These are phyloP conservation scores for carrot (Daucus carota) DNA, from an alignment of 129 eudicot species.

Conservation along the genomic window DNA sequence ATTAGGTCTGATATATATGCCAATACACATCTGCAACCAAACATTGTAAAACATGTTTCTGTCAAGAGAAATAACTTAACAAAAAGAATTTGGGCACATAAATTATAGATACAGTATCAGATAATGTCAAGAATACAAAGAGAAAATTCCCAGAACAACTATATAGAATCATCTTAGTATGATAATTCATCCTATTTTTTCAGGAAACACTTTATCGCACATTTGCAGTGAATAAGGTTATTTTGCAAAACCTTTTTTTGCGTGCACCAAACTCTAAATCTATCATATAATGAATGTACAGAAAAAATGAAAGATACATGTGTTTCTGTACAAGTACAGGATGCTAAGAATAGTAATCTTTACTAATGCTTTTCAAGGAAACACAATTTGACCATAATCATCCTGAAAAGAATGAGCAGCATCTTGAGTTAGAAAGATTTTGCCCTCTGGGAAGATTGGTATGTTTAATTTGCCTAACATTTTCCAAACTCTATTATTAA, in stretches of 20 bases:
- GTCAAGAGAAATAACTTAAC: constrained; percentile 1
- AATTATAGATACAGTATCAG: neutral
- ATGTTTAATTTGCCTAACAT: neutral
- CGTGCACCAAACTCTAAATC: neutral
- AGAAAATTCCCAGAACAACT: neutral
- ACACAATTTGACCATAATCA: neutral
- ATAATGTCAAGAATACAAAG: neutral
- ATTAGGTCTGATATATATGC: constrained; percentile 90
- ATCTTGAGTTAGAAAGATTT: neutral
- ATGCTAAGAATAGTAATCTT: neutral
- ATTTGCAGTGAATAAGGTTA: neutral
- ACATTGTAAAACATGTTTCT: constrained; percentile 6
- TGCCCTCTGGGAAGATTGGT: neutral
- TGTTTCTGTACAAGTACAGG: neutral
- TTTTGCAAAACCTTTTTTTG: neutral
- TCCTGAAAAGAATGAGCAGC: neutral
- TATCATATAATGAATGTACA: neutral
- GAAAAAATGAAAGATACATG: neutral
- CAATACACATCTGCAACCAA: constrained; percentile 68
- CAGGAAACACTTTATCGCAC: neutral
- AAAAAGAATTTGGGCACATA: neutral
- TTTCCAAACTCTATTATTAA: neutral
- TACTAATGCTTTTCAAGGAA: neutral
- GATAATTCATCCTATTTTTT: neutral
- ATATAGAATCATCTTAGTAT: neutral